Evolutionary conservation across 1,284 basidiomycete species (phyloP).

Genomic region (Leccinum griseonigrum): DNA sequence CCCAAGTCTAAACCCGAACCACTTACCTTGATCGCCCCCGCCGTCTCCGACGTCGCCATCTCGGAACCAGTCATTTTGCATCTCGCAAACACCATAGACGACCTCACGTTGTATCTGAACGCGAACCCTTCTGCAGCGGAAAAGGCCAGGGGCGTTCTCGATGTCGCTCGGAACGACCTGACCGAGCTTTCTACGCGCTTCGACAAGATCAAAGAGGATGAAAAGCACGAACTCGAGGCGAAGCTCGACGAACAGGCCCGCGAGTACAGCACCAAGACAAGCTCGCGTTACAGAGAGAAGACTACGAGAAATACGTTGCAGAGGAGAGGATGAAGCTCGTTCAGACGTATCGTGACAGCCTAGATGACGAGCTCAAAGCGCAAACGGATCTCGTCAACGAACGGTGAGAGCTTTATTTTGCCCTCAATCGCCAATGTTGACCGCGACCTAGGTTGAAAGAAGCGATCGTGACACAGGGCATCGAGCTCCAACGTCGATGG

Average conservation of each 20-base stretch:
- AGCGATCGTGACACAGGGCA: constrained; percentile 94
- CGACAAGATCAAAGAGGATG: constrained; percentile 79
- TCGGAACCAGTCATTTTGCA: constrained; percentile 90
- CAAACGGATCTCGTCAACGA: constrained; percentile 95
- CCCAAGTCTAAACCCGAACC: constrained; percentile 41
- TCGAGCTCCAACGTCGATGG: constrained; percentile 97
- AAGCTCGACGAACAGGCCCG: constrained; percentile 80
- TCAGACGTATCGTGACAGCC: constrained; percentile 80
- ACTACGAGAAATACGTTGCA: constrained; percentile 82
- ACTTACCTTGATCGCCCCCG: constrained; percentile 81
- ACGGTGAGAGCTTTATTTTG: constrained; percentile 51
- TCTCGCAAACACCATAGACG: constrained; percentile 92
- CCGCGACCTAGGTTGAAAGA: constrained; percentile 70
- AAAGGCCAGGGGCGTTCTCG: constrained; percentile 70
- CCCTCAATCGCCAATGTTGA: not conserved
- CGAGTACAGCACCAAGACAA: constrained; percentile 86
- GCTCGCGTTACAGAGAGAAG: constrained; percentile 83
- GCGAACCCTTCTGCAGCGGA: constrained; percentile 67
- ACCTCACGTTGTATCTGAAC: constrained; percentile 82
- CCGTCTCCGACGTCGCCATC: constrained; percentile 68
- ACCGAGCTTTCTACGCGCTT: constrained; percentile 77
- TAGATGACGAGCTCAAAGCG: constrained; percentile 82
- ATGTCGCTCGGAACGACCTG: constrained; percentile 81
- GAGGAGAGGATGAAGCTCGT: constrained; percentile 77
- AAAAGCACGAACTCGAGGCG: constrained; percentile 73